A percentile compares a stretch with the other conserved stretches of the same genome.
These are phyloP conservation scores for Hymenoscyphus albidus DNA, from an alignment of 2,329 filamentous ascomycete genomes.

Conservation along the genomic window DNA sequence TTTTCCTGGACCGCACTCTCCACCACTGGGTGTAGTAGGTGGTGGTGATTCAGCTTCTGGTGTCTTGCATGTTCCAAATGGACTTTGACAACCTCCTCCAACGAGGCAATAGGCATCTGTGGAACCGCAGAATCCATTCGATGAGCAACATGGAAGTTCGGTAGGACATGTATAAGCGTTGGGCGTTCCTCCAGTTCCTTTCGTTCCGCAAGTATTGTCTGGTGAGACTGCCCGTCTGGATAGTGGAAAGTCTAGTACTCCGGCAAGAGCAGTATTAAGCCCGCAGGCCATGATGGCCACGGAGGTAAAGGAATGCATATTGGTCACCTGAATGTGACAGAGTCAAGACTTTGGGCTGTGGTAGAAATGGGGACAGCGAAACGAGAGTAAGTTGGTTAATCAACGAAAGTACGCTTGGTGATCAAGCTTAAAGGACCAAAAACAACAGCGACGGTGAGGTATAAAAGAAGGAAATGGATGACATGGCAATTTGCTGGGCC, in stretches of 20 bases:
- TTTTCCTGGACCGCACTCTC: slow-evolving; percentile 22
- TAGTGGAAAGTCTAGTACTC: slow-evolving; percentile 5
- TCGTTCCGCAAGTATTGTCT: slow-evolving; percentile 25
- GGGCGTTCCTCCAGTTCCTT: slow-evolving; percentile 17
- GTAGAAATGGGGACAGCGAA: not conserved
- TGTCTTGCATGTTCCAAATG: slow-evolving; percentile 20
- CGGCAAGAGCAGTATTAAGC: slow-evolving; percentile 10
- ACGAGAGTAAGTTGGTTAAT: not conserved
- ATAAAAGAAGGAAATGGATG: not conserved
- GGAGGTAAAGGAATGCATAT: slow-evolving; percentile 4
- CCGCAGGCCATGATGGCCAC: slow-evolving; percentile 6
- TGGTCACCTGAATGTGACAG: not conserved
- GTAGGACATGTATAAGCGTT: slow-evolving; percentile 24
- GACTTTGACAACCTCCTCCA: slow-evolving; percentile 31
- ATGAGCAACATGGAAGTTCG: slow-evolving; percentile 31
- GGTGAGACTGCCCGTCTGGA: slow-evolving; percentile 18
- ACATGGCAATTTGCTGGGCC: not conserved
- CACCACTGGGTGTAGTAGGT: slow-evolving; percentile 14
- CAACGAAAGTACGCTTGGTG: slow-evolving; percentile 1
- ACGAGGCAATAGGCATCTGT: slow-evolving; percentile 31
- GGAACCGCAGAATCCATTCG: slow-evolving; percentile 35
- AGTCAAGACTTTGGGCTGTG: not conserved
- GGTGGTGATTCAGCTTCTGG: slow-evolving; percentile 5
- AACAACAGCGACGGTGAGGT: not conserved
- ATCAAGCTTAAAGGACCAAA: not conserved